phyloP scores from a whole-genome alignment of 106 monocot species.

The Gastrodia elata region DNA sequence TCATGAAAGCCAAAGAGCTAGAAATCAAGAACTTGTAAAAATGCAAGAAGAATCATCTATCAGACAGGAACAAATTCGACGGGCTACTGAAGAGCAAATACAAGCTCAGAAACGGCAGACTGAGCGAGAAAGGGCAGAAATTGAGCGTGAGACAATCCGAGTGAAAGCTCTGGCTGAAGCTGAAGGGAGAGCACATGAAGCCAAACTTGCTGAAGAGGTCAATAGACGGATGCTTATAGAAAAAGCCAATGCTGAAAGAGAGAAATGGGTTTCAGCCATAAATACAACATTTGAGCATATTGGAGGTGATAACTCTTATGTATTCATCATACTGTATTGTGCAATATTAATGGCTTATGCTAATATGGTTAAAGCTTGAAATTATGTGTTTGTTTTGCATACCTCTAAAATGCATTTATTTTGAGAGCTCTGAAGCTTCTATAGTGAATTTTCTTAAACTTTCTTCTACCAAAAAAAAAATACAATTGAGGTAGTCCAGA shows the following conservation, averaged over 20 bases:
- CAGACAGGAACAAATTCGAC: conserved; percentile 74
- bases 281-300: conserved; percentile 93
- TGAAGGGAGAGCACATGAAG: conserved; percentile 78
- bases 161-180: conserved; percentile 79
- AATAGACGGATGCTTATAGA: conserved; percentile 78
- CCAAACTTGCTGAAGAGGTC: conserved; percentile 80
- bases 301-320: conserved; percentile 48
- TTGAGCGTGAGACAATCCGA: conserved; percentile 74
- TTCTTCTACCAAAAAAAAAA: background rate
- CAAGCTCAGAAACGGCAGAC: conserved; percentile 82
- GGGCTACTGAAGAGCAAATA: conserved; percentile 85
- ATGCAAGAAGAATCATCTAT: conserved; percentile 96
- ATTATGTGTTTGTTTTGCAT: background rate
- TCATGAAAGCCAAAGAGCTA: conserved; percentile 80
- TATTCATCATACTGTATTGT: too few species aligned
- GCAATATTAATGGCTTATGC: too few species aligned
- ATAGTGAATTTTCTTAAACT: background rate
- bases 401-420: background rate
- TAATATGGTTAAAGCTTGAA: too few species aligned
- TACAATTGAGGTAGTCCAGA: background rate
- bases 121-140: conserved; percentile 75
- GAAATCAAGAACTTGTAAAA: conserved; percentile 94
- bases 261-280: conserved; percentile 91
- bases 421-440: background rate
- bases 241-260: conserved; percentile 83